Evolutionary conservation across 2,329 filamentous ascomycete genomes (phyloP).

Genomic region (Dothideomycetidae sp.): DNA sequence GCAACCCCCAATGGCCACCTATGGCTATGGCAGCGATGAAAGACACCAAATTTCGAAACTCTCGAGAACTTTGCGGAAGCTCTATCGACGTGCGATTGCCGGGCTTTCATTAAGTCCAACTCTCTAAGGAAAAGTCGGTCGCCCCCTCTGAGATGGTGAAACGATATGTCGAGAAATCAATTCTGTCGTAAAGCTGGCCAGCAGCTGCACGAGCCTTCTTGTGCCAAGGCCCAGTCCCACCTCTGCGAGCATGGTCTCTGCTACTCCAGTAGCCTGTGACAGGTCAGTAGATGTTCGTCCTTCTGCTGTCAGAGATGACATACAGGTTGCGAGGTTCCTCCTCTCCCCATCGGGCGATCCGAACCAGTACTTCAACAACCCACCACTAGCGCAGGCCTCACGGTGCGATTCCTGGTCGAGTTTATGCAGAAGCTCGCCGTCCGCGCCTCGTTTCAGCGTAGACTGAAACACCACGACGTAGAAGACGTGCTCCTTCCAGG

Average conservation of each 20-base stretch:
- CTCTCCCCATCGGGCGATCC: constrained; percentile 54
- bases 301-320: constrained; percentile 10
- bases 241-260: constrained; percentile 44
- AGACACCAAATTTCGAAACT: too few species aligned
- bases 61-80: too few species aligned
- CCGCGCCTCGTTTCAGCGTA: constrained; percentile 50
- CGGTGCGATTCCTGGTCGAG: constrained; percentile 67
- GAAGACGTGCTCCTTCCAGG: constrained; percentile 52
- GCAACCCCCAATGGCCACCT: too few species aligned
- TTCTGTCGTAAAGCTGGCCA: constrained; percentile 30
- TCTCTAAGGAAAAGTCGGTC: too few species aligned
- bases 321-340: constrained; percentile 63
- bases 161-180: constrained; percentile 26
- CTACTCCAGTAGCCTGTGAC: constrained; percentile 52
- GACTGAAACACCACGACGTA: constrained; percentile 80
- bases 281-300: constrained; percentile 7
- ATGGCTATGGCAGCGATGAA: too few species aligned
- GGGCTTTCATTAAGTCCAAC: too few species aligned
- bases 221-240: constrained; percentile 45
- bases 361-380: constrained; percentile 89
- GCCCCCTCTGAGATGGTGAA: constrained; percentile 54
- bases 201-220: constrained; percentile 37
- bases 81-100: too few species aligned
- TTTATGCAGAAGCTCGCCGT: constrained; percentile 53
- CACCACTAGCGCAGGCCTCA: constrained; percentile 66